Evolutionary conservation across 2,329 filamentous ascomycete genomes (phyloP), one percentile per base, ranked within the genome.

Genomic region (Penicillium sp.): DNA sequence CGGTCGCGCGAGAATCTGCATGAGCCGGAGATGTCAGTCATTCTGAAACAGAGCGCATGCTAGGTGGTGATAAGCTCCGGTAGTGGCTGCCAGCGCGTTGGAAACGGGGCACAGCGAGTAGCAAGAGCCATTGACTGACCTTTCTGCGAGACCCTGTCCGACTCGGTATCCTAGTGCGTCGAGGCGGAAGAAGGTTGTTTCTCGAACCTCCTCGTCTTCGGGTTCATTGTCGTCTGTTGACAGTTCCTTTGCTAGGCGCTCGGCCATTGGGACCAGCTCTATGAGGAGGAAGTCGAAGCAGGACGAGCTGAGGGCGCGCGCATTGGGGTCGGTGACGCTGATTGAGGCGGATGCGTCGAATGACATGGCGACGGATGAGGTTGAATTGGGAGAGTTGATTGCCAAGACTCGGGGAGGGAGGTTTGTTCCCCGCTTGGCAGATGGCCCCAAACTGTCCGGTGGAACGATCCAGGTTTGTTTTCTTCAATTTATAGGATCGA

Each of bases 231-330:
- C 59, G 2, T 56, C 45, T 2, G 44, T 42, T 4, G 53, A 49
- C 5, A 87, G 73, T 57, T 92, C 82, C 57, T 81, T 77, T 14
- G 86, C 82, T 45, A 96, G 75, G 49, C 92, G 81, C 65, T 93
- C 87, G 4, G 90, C 85, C 72, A 96, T 83, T 26, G 92, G 92
- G 11, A 98, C 92, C 38, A 98, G 79, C 70, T 98, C 92, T 61
- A 96, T 96, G 54, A 98, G 78, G 39, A 98, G 78, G 54, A 98
- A 84, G 66, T 98, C 92, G 55, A 98, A 80, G 62, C 85, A 88
- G 32, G 90, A 92, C 40, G 83, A 79, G 68, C 78, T 83, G 54
- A 95, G 74, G 68, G 89, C 85, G 44, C 80, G 79, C 41, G 84
- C 83, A 42, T 74, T 74, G 25, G 85, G 84, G 66, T 94, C 87